Evolutionary conservation across 805 yeast genomes (phyloP).

Genomic region (Nakazawaea pomicola): DNA sequence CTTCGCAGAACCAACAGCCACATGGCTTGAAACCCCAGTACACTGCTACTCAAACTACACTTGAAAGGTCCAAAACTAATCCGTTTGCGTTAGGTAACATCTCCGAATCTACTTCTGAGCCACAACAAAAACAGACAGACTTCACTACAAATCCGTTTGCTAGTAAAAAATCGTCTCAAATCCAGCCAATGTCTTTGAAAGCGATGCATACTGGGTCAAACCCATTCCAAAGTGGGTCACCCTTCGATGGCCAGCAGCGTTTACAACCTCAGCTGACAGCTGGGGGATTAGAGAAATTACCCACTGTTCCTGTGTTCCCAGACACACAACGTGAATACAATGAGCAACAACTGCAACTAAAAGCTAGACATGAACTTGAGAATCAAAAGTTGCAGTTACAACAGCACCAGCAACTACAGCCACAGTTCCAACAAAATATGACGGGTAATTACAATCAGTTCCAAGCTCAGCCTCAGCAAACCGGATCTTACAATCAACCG

Average conservation of each 20-base stretch:
- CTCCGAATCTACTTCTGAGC: constrained; percentile 14
- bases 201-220: constrained; percentile 39
- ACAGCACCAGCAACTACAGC: constrained; percentile 19
- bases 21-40: constrained; percentile 7
- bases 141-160: constrained; percentile 11
- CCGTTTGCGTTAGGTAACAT: constrained; percentile 31
- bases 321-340: constrained; percentile 31
- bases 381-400: constrained; percentile 22
- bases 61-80: constrained; percentile 23
- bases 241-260: constrained; percentile 21
- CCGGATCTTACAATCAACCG: constrained; percentile 4
- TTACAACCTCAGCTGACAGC: constrained; percentile 47
- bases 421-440: constrained; percentile 14
- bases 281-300: constrained; percentile 56
- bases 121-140: constrained; percentile 16
- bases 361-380: constrained; percentile 13
- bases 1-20: constrained; percentile 2
- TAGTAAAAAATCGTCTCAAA: neutral
- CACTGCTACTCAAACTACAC: constrained; percentile 5
- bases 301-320: constrained; percentile 56
- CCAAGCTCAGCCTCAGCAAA: constrained; percentile 1
- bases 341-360: constrained; percentile 18
- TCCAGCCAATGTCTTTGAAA: constrained; percentile 5
- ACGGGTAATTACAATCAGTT: no score
- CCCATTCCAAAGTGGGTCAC: constrained; percentile 43